Base-by-base conservation (phyloP, 768 basidiomycete species). In the Suillus clintonianus region DNA sequence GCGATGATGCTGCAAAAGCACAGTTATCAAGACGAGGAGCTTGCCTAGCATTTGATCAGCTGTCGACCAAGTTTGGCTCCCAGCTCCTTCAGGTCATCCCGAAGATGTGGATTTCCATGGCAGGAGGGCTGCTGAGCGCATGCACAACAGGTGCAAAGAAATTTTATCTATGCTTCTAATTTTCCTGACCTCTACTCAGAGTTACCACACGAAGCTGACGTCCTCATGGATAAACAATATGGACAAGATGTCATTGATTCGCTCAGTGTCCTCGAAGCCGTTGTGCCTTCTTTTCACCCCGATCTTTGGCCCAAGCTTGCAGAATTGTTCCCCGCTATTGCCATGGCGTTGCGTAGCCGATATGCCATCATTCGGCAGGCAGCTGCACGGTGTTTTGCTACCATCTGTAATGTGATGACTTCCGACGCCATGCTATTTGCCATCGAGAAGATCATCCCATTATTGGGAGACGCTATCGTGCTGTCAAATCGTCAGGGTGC, bases 231-330 rank as follows among this genome's bases (percentile, higher is more conserved):
- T 64, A 86, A 86, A 70, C 86, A 89, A 62, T 85, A 81, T 61
- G 95, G 93, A 0, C 95, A 98, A 73, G 92, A 93, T 70, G 87
- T 98, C 39, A 88, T 99, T 63, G 97, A 99, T 77, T 91, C 91
- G 9, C 80, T 99, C 55, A 97, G 95, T 63, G 91, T 96, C 43
- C 81, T 99, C 19, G 91, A 94, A 67, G 89, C 92, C 19, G 83
- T 95, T 56, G 85, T 88, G 2, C 90, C 92, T 1, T 85, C 89
- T 7, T 82, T 99, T 53, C 87, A 95, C 67, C 76, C 84, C 47
- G 79, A 84, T 4, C 82, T 98, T 2, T 87, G 90, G 81, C 79
- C 85, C 0, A 88, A 85, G 67, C 83, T 99, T 50, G 73, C 79
- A 13, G 83, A 86, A 61, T 82, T 94, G 10, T 90, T 98, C 68